Evolutionary conservation across 306 rosid genomes (phyloP), one percentile per base, ranked within the genome.

Genomic region (Bauhinia variegata): DNA sequence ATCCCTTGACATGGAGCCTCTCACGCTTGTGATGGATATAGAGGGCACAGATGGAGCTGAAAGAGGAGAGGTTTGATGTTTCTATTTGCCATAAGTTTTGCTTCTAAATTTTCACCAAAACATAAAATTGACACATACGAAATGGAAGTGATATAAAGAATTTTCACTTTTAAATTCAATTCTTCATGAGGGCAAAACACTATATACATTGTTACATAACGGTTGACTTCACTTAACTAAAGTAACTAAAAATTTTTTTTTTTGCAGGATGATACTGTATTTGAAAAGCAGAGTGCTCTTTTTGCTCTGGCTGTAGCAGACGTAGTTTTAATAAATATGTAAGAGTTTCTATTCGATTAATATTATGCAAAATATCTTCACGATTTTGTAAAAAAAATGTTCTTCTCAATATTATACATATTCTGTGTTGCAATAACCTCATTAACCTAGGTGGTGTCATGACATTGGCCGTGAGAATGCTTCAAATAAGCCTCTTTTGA

Each of bases 391-490:
- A n/a, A n/a, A 34, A 0, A 33, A 5, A 23, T 58, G 8, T 23
- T 9, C 23, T 57, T 38, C 34, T n/a, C 15, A 12, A 48, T 9
- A 46, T 60, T 34, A 5, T 11, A n/a, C 55, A 16, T 41, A 69
- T 16, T 10, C 28, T 23, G 28, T 23, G 28, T 66, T 23, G 73
- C 4, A 14, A 14, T 5, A 2, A 2, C 7, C 30, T 11, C 5
- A 7, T 63, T 59, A 7, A 43, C 60, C 7, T 49, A 84, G 89
- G 86, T 84, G 89, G 89, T 84, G 89, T 70, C 89, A 84, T 53
- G 89, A 84, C 58, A 84, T 84, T 75, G 89, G 89, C 50, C 89
- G 89, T 60, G 89, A 84, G 76, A 86, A 84, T 67, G 89, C 89
- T 23, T 86, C 89, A 63, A 84, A 84, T 58, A 84, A 84, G 76